Base-by-base conservation (phyloP, 176 grass and related monocot species). In the Lolium perenne region DNA sequence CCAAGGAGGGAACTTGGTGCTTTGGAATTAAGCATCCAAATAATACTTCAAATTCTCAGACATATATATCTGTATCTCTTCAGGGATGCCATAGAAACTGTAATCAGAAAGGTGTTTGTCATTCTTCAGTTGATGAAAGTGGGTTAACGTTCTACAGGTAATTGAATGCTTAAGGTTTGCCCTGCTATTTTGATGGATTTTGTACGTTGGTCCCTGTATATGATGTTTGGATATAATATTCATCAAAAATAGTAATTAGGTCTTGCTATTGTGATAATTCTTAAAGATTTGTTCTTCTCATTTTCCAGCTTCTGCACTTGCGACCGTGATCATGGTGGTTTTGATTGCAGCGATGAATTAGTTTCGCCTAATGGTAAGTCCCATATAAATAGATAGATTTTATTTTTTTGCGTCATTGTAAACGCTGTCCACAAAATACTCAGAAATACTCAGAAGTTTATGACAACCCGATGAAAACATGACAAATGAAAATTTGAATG, bases 301-400 rank as follows among this genome's bases (percentile, higher is more conserved):
- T 65, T 77, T 77, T 58, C 58, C 90, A 98, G 96, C 74, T 94
- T 88, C 76, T 98, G 96, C 84, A 72, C 74, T n/a, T 98, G 96
- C 63, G 89, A 98, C 86, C 93, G 93, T 85, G 96, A 98, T 89
- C 96, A 98, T 92, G 96, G 93, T 82, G 93, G 91, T 18, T 98
- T 98, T 81, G 96, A 95, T 94, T 98, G 96, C 90, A 98, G 88
- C 8, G 67, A 82, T 68, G 91, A 95, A 80, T 85, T 98, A 80
- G 93, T 98, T 91, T 89, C 96, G 74, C 88, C 85, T 49, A 92
- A 94, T 87, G 96, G 96, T 98, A 85, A 86, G 22, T 80, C 65
- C 59, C 55, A 7, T 58, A 53, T 89, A 35, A 35, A 35, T 35
- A 35, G 32, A 35, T 43, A 10, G 22, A 82, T 53, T 71, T 56